Evolutionary conservation across 441 rosid genomes (phyloP).

Genomic region (Erodium texanum): DNA sequence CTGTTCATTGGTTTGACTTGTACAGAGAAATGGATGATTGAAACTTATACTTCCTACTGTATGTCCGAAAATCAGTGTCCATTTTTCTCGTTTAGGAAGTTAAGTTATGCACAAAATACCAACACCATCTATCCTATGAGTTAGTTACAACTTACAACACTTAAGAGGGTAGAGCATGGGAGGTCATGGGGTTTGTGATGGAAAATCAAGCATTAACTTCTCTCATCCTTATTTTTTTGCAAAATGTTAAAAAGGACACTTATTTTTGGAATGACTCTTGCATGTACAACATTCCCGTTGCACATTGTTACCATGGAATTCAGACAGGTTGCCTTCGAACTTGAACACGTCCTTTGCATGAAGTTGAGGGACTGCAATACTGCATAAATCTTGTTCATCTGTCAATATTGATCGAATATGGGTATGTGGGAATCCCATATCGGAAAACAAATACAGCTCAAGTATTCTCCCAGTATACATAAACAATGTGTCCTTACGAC

Average conservation of each 20-base stretch:
- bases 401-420: neutral
- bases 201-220: neutral
- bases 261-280: neutral
- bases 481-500: neutral
- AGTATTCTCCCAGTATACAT: neutral
- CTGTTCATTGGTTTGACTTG: constrained; percentile 2
- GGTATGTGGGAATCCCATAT: neutral
- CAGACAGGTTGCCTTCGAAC: neutral
- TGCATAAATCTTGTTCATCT: neutral
- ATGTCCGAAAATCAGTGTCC: neutral
- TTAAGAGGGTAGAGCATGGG: neutral
- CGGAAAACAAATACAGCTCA: neutral
- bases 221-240: neutral
- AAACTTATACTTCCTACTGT: neutral
- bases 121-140: too few relatives aligned
- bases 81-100: neutral
- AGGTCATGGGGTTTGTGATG: neutral
- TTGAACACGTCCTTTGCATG: neutral
- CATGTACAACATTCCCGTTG: neutral
- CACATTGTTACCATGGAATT: neutral
- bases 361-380: neutral
- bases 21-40: neutral
- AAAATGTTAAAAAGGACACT: neutral
- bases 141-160: too few relatives aligned
- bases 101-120: neutral